Evolutionary conservation across 805 yeast species (phyloP), one percentile per base, ranked within the genome.

Genomic region (Saturnispora bothae): DNA sequence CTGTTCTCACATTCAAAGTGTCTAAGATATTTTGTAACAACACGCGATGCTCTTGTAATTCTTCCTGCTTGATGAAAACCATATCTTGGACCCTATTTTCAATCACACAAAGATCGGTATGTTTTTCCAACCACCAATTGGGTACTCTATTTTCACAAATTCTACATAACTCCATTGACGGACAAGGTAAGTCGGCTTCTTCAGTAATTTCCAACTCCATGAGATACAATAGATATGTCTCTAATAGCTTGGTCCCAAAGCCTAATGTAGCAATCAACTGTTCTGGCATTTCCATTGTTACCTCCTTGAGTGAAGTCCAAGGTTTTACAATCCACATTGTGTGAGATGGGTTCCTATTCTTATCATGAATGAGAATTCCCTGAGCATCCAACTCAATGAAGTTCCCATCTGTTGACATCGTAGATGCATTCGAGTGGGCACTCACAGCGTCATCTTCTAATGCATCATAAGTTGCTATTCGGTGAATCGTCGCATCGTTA

Each of bases 101-200:
- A 26, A 83, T 71, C 21, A 83, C 65, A 50, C 99, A 92, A 33
- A 83, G 62, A 51, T 86, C 92, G 1, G 89, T 79, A 59, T 92
- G 99, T 35, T 78, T 71, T 49, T 89, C 98, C 28, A 92, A 65
- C 81, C 94, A 92, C 98, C 98, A 92, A 4, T 86, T 82, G 4
- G 95, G 96, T n/a, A 86, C 77, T 34, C 71, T 71, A 22, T 77
- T 76, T 52, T 92, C 99, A 59, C 99, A 92, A 20, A 92, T 86
- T 34, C 96, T 70, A 57, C 99, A 92, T 23, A 92, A 62, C 27
- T 83, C 85, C 40, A 76, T 69, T 18, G 78, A 78, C 1, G 95
- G 96, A n/a, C 75, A 69, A 0, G 95, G 94, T 0, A 84, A 67
- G 42, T 67, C 64, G 9, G 60, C 66, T 49, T 77, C 81, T 47